Conservation (phyloP, 495 filamentous ascomycete species). For the Niebla homalea region DNA sequence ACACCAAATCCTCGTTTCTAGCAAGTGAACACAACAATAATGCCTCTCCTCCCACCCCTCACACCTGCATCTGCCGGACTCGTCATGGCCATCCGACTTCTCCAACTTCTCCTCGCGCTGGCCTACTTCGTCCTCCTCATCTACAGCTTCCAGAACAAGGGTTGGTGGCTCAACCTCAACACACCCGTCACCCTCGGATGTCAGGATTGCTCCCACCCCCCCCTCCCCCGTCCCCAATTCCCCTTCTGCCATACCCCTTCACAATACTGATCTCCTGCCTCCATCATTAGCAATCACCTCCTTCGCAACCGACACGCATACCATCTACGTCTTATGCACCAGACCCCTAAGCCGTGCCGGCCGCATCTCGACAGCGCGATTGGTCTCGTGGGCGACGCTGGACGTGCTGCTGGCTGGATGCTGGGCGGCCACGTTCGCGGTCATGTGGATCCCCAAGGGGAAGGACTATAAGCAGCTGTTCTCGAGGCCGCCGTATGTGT, state of each 20-base stretch:
- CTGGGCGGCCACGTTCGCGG: conserved; percentile 5
- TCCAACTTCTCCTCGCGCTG: conserved; percentile 4
- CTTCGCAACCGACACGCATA: not conserved
- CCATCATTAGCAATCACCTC: not conserved
- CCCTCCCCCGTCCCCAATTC: too few species aligned
- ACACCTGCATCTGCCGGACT: too few species aligned
- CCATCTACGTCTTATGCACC: not conserved
- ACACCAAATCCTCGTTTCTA: too few species aligned
- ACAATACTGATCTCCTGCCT: not conserved
- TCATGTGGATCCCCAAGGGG: conserved; percentile 12
- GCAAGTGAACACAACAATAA: too few species aligned
- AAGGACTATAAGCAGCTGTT: conserved; percentile 12
- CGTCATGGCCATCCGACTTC: not conserved
- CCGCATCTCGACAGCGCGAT: not conserved
- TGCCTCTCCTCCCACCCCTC: too few species aligned
- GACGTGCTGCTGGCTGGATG: not conserved
- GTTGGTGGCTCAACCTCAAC: conserved; percentile 10
- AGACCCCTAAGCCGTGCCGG: not conserved
- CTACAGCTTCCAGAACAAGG: conserved; percentile 3
- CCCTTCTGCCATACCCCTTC: not conserved
- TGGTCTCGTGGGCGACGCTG: not conserved
- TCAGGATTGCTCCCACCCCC: not conserved
- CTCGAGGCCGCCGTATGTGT: conserved; percentile 8
- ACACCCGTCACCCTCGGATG: conserved; percentile 6
- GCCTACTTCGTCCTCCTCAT: conserved; percentile 6